Conservation (phyloP, 495 filamentous ascomycete species). For the Trichoderma orchidacearum region DNA sequence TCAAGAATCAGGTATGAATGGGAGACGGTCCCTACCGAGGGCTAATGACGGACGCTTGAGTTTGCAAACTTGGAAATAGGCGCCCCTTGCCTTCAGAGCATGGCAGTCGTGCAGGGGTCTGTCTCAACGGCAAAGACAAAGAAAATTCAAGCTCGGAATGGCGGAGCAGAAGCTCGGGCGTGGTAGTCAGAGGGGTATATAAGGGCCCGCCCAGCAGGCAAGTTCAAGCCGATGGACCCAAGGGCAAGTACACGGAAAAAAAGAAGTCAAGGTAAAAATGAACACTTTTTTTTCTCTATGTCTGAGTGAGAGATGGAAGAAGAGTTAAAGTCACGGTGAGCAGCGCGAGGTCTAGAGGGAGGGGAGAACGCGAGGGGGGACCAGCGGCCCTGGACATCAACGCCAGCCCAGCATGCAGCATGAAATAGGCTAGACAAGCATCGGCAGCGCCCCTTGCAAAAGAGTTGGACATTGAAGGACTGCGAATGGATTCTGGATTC, state of each 20-base stretch:
- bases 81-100: background rate
- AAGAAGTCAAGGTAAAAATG: background rate
- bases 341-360: background rate
- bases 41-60: background rate
- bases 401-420: background rate
- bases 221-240: background rate
- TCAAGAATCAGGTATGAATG: background rate
- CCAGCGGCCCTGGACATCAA: background rate
- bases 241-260: background rate
- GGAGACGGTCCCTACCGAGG: background rate
- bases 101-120: background rate
- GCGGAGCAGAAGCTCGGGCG: background rate
- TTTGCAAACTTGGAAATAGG: background rate
- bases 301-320: background rate
- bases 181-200: background rate
- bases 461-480: background rate
- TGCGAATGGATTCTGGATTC: background rate
- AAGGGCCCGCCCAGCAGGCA: background rate
- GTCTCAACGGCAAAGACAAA: background rate
- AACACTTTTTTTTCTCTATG: background rate
- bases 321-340: background rate
- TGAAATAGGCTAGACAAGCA: background rate
- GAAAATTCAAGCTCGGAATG: background rate
- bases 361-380: slow-evolving; percentile 1
- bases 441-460: background rate